A percentile compares a stretch with the other conserved stretches of the same genome.
These are phyloP conservation scores for Colletotrichum siamense DNA, from an alignment of 2,329 filamentous ascomycete species.

Conservation along the genomic window DNA sequence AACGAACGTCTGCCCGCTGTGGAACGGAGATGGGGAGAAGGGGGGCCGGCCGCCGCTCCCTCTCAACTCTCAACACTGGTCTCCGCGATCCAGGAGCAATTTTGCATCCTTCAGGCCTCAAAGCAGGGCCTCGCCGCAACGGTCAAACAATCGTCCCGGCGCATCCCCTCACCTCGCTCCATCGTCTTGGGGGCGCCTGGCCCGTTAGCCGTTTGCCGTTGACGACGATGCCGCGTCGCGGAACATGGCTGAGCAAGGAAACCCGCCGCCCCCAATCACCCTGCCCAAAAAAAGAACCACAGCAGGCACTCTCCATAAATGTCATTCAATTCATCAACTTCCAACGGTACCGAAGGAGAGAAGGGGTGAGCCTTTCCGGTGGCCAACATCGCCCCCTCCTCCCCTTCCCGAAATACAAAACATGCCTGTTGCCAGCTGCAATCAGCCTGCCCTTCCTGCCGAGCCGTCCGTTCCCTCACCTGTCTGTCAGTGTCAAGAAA, in stretches of 20 bases:
- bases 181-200: background rate
- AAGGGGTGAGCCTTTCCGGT: background rate
- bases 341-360: background rate
- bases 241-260: background rate
- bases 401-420: background rate
- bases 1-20: slow-evolving; percentile 2
- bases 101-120: background rate
- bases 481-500: background rate
- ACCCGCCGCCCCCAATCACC: background rate
- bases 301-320: background rate
- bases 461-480: background rate
- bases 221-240: background rate
- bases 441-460: background rate
- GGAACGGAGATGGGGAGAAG: slow-evolving; percentile 3
- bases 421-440: background rate
- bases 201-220: background rate
- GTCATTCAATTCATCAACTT: slow-evolving; percentile 3
- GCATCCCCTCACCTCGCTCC: background rate
- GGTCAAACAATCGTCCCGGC: background rate
- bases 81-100: background rate
- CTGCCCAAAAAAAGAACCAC: background rate
- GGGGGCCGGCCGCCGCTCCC: background rate
- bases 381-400: background rate
- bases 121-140: background rate
- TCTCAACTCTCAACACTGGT: background rate